Evolutionary conservation across 371 early-diverging fungal genomes (phyloP), one percentile per base, ranked within the genome.

Genomic region (Lichtheimia ramosa): DNA sequence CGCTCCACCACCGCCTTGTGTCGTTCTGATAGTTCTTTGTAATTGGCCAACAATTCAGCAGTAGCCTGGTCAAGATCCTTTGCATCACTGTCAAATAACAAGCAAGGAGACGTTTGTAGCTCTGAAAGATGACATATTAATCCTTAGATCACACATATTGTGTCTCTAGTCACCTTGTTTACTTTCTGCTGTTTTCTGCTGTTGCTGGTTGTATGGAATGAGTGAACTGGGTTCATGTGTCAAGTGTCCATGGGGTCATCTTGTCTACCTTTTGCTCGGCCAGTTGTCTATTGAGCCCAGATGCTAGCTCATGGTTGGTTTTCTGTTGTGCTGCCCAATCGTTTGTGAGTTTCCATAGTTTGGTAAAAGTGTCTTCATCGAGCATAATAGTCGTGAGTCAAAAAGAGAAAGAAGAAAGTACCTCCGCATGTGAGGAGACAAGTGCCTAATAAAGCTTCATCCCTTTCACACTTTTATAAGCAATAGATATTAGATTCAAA

Each of bases 301-400:
- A 6, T 8, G 73, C 71, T 5, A 77, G 21, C 3, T 70, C 69
- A 28, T 77, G 73, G 41, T 74, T 74, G 2, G 58, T 55, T 48
- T 74, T 72, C 24, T 74, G 70, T 23, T 68, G 70, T 12, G 58
- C 54, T 16, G 66, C 52, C 25, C 74, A 27, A 43, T 72, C 78
- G 56, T 65, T 74, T 21, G 73, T 58, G 21, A 73, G 18, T 23
- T 67, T 66, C 56, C 65, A 62, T 48, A 77, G 53, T 27, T 59
- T 67, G 52, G 71, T 70, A 25, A 70, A 48, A 23, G 66, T 57
- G 27, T 74, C 75, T 16, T 74, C 70, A 34, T 77, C 78, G 58
- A 66, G 60, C 65, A 59, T 74, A n/a, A n/a, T n/a, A n/a, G 18
- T 10, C 34, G 34, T 34, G 34, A 34, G 41, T 24, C 2, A 39